Evolutionary conservation across 1,284 basidiomycete species (phyloP).

Genomic region (Sporisorium scitamineum): DNA sequence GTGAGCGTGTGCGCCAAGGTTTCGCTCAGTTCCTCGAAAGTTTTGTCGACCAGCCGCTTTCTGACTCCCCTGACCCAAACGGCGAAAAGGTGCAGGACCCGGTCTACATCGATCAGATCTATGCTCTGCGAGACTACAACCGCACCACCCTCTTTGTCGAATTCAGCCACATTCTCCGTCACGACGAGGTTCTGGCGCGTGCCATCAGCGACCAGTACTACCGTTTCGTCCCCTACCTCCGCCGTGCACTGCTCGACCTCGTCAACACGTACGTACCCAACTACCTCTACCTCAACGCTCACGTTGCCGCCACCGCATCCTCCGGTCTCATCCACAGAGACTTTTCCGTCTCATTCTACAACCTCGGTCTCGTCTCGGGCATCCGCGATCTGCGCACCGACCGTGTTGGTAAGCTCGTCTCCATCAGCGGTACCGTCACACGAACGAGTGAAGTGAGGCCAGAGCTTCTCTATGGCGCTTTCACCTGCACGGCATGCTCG

Average conservation of each 20-base stretch:
- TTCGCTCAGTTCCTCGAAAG: constrained; percentile 93
- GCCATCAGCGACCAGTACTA: constrained; percentile 94
- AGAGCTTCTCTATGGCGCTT: constrained; percentile 92
- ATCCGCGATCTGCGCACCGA: constrained; percentile 84
- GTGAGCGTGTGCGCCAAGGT: constrained; percentile 89
- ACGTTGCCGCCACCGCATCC: constrained; percentile 73
- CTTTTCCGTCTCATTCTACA: constrained; percentile 95
- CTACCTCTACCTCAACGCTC: constrained; percentile 88
- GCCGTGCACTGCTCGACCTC: constrained; percentile 87
- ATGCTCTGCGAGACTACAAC: constrained; percentile 90
- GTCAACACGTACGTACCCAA: constrained; percentile 88
- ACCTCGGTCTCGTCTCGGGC: constrained; percentile 90
- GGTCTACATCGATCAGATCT: constrained; percentile 90
- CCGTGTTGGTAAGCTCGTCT: constrained; percentile 63
- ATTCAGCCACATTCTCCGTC: constrained; percentile 87
- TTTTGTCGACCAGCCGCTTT: constrained; percentile 77
- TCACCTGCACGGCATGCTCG: constrained; percentile 89
- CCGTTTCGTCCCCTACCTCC: constrained; percentile 88
- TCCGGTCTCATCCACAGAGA: constrained; percentile 90
- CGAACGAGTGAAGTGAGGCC: constrained; percentile 97
- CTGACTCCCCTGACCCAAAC: constrained; percentile 72
- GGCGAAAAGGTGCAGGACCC: constrained; percentile 71
- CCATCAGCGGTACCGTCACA: constrained; percentile 76
- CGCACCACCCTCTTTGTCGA: constrained; percentile 96
- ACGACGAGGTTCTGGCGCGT: constrained; percentile 89